Evolutionary conservation across 176 grass and related monocot genomes (phyloP).

Genomic region (Secale cereale): DNA sequence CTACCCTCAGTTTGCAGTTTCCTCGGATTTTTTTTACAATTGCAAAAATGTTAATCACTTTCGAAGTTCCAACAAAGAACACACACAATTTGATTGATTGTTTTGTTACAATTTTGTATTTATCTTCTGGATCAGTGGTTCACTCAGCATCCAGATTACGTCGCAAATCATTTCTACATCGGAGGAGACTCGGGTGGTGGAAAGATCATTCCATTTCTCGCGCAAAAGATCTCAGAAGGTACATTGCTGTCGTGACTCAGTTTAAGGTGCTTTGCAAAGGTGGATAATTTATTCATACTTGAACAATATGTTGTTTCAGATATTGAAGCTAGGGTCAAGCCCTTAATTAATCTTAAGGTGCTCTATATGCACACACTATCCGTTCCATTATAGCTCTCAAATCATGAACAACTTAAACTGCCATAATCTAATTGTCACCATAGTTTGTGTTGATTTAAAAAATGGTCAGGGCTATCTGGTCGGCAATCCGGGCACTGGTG

Average conservation of each 20-base stretch:
- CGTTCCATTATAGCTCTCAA: background rate
- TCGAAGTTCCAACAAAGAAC: background rate
- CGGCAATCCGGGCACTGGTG: background rate
- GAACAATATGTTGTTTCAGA: background rate
- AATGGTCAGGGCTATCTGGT: background rate
- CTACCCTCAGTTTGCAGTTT: too few relatives aligned
- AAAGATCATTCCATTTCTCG: background rate
- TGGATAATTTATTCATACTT: background rate
- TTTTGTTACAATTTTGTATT: background rate
- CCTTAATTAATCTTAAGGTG: background rate
- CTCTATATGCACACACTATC: background rate
- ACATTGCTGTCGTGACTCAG: background rate
- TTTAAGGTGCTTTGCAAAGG: background rate
- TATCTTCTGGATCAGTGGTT: background rate
- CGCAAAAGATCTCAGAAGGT: constrained; percentile 4
- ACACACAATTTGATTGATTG: background rate
- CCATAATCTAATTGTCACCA: background rate
- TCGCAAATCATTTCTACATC: background rate
- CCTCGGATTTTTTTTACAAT: too few relatives aligned
- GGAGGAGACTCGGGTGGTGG: background rate
- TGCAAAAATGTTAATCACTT: too few relatives aligned
- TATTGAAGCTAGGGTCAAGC: background rate
- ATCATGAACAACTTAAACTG: background rate
- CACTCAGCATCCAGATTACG: background rate
- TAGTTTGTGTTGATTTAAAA: background rate